These are phyloP conservation scores for Rhypophila decipiens DNA, from an alignment of 495 filamentous ascomycete species.

Conservation along the genomic window DNA sequence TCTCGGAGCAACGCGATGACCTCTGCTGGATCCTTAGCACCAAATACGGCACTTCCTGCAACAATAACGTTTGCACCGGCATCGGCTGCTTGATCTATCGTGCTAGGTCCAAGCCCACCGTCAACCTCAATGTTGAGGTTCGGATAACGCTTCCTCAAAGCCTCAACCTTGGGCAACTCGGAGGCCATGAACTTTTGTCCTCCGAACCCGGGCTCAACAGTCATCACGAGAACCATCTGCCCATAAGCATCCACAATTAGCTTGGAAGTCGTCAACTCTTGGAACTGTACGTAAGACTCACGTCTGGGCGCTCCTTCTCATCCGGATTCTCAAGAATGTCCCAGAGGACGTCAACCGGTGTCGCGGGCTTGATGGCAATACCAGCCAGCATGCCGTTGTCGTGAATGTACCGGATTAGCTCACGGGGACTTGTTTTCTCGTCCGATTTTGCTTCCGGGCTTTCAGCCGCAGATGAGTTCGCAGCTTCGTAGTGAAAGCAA, in stretches of 20 bases:
- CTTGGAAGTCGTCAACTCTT: background rate
- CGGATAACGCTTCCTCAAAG: constrained; percentile 76
- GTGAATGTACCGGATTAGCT: constrained; percentile 87
- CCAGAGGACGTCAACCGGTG: constrained; percentile 82
- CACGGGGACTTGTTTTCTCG: constrained; percentile 65
- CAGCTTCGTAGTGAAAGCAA: constrained; percentile 99
- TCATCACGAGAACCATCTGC: constrained; percentile 99
- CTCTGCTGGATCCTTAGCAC: constrained; percentile 76
- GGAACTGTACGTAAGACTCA: constrained; percentile 36
- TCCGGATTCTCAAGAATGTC: constrained; percentile 71
- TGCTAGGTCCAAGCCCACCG: constrained; percentile 79
- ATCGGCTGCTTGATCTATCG: constrained; percentile 90
- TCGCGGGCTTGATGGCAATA: constrained; percentile 92
- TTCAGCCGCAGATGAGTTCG: constrained; percentile 73
- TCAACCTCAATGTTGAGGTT: constrained; percentile 96
- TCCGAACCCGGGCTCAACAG: constrained; percentile 94
- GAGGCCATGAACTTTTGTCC: constrained; percentile 98
- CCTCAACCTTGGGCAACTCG: constrained; percentile 86
- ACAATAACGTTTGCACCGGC: constrained; percentile 98
- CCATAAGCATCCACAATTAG: background rate
- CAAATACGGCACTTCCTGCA: constrained; percentile 94
- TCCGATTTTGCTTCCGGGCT: constrained; percentile 61
- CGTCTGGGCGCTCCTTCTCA: constrained; percentile 78
- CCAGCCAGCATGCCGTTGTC: constrained; percentile 82
- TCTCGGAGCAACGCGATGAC: constrained; percentile 76